These are phyloP conservation scores for Fonsecaea monophora DNA, from an alignment of 2,329 filamentous ascomycete genomes.

Conservation along the genomic window DNA sequence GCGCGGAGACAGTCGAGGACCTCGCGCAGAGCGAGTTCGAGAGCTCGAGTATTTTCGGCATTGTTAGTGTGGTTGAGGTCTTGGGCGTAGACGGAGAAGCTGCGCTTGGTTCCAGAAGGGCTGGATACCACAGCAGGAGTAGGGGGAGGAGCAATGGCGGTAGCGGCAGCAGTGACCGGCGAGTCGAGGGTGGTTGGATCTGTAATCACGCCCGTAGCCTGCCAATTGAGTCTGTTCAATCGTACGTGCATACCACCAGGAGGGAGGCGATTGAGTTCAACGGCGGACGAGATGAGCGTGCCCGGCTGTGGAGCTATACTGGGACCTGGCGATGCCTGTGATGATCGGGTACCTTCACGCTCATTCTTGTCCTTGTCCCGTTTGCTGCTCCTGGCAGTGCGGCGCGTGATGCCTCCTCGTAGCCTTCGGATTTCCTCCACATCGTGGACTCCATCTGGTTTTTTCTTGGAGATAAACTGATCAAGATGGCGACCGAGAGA, in stretches of 20 bases:
- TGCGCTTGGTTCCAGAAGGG: conserved; percentile 39
- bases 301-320: conserved; percentile 18
- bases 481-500: conserved; percentile 93
- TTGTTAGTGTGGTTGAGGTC: conserved; percentile 29
- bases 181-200: conserved; percentile 67
- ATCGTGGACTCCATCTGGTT: conserved; percentile 90
- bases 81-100: conserved; percentile 38
- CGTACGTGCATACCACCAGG: conserved; percentile 43
- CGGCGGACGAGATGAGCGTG: conserved; percentile 17
- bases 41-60: conserved; percentile 76
- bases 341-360: conserved; percentile 55
- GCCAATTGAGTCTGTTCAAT: conserved; percentile 73
- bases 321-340: conserved; percentile 40
- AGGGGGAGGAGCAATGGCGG: conserved; percentile 41
- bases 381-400: conserved; percentile 75
- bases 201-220: conserved; percentile 78
- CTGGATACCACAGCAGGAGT: conserved; percentile 37
- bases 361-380: conserved; percentile 66
- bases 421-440: conserved; percentile 86
- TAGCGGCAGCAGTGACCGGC: conserved; percentile 45
- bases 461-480: conserved; percentile 91
- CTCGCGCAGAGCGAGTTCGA: conserved; percentile 84
- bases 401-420: conserved; percentile 82
- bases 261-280: conserved; percentile 31
- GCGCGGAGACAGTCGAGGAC: conserved; percentile 80